Evolutionary conservation across 345 rosid genomes (phyloP).

Genomic region (Laguncularia racemosa): DNA sequence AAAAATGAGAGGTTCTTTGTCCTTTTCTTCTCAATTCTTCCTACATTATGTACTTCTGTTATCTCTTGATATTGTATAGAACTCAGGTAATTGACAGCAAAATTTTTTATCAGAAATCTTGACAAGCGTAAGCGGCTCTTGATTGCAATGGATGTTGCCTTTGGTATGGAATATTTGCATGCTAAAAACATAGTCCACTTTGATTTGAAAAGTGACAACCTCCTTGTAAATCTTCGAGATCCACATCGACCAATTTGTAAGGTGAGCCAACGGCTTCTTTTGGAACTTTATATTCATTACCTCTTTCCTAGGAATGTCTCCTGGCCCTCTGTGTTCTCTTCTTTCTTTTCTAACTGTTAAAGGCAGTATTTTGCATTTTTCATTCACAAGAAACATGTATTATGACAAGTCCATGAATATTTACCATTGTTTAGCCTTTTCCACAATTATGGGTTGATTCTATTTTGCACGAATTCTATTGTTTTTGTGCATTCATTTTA

Average conservation of each 20-base stretch:
- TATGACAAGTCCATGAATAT: too few relatives aligned
- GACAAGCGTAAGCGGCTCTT: conserved; percentile 53
- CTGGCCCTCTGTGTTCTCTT: not conserved
- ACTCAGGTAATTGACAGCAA: not conserved
- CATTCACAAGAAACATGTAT: too few relatives aligned
- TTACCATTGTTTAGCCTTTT: too few relatives aligned
- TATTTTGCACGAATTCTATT: too few relatives aligned
- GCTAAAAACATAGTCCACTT: conserved; percentile 65
- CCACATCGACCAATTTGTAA: conserved; percentile 68
- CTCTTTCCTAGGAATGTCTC: not conserved
- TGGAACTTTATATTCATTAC: not conserved
- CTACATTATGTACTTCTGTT: not conserved
- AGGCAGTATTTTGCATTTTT: too few relatives aligned
- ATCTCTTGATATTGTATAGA: not conserved
- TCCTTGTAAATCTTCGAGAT: conserved; percentile 69
- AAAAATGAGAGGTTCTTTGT: conserved; percentile 42
- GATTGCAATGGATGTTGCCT: conserved; percentile 70
- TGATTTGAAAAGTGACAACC: conserved; percentile 68
- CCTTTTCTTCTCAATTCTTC: not conserved
- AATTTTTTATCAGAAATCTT: conserved; percentile 29
- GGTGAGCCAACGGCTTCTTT: conserved; percentile 27
- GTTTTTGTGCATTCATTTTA: too few relatives aligned
- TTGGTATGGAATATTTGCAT: conserved; percentile 73
- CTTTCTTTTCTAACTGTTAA: not conserved
- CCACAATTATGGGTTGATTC: too few relatives aligned